phyloP scores from a whole-genome alignment of 2,329 filamentous ascomycete species.

The Talaromyces rugulosus region DNA sequence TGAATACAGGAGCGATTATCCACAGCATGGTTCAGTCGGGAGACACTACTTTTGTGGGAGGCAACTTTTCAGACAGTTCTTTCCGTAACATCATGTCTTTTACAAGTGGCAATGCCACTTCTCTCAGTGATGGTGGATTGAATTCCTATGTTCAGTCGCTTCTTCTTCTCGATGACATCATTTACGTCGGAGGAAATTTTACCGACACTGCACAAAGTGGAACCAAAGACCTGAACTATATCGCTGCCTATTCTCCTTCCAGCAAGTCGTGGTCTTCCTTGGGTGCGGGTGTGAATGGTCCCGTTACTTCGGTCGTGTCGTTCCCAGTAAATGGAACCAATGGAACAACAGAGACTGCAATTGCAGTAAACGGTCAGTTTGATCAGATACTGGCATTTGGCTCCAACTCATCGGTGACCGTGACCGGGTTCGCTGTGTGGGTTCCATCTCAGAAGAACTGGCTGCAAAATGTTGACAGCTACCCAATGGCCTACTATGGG shows the following conservation, averaged over 20 bases:
- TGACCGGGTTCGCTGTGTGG: slow-evolving; percentile 83
- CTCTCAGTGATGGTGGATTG: slow-evolving; percentile 67
- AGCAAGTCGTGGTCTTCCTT: slow-evolving; percentile 71
- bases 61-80: slow-evolving; percentile 70
- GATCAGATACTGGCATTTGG: slow-evolving; percentile 64
- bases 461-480: slow-evolving; percentile 71
- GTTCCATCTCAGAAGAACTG: slow-evolving; percentile 80
- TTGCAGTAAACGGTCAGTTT: slow-evolving; percentile 80
- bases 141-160: slow-evolving; percentile 74
- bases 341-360: slow-evolving; percentile 64
- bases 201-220: slow-evolving; percentile 63
- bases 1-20: slow-evolving; percentile 65
- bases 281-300: slow-evolving; percentile 80
- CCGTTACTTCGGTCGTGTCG: slow-evolving; percentile 69
- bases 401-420: slow-evolving; percentile 56
- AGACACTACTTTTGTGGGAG: slow-evolving; percentile 69
- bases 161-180: slow-evolving; percentile 58
- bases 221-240: slow-evolving; percentile 63
- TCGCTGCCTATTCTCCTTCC: slow-evolving; percentile 70
- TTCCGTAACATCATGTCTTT: slow-evolving; percentile 76
- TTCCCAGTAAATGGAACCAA: slow-evolving; percentile 73
- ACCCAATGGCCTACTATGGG: slow-evolving; percentile 65
- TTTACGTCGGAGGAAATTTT: slow-evolving; percentile 86
- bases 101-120: slow-evolving; percentile 56
- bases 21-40: slow-evolving; percentile 62